Evolutionary conservation across 768 basidiomycete species (phyloP).

Genomic region (Amanita muscaria): DNA sequence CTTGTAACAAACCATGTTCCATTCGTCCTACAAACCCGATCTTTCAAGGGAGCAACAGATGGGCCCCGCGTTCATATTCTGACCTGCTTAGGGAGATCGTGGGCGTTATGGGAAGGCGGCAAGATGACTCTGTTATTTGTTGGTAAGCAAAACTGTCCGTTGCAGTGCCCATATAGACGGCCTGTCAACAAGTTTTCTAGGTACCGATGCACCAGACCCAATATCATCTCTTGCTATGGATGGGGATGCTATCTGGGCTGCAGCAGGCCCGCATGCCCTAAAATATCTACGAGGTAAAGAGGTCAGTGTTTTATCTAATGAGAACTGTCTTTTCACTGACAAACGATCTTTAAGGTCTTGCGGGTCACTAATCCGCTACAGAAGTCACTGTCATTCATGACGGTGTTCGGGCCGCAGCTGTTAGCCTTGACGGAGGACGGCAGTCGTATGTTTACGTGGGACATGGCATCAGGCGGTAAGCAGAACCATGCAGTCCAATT

Average conservation of each 20-base stretch:
- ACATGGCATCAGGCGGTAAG: conserved; percentile 50
- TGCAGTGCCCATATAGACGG: not conserved
- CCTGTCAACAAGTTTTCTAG: conserved; percentile 29
- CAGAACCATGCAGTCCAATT: not conserved
- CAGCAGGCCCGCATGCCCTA: conserved; percentile 57
- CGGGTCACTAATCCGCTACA: conserved; percentile 60
- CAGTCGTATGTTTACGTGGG: conserved; percentile 69
- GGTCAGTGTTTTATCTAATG: conserved; percentile 27
- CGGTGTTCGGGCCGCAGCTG: conserved; percentile 75
- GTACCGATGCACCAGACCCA: conserved; percentile 67
- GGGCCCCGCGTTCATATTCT: conserved; percentile 78
- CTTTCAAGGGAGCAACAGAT: conserved; percentile 75
- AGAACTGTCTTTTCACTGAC: not conserved
- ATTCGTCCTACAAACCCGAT: conserved; percentile 78
- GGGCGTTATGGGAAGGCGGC: conserved; percentile 95
- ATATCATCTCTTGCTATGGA: conserved; percentile 78
- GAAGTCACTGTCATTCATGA: conserved; percentile 49
- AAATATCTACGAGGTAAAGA: conserved; percentile 88
- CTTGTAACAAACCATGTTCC: conserved; percentile 88
- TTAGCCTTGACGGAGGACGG: conserved; percentile 78
- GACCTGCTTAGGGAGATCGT: conserved; percentile 81
- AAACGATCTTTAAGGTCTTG: conserved; percentile 32
- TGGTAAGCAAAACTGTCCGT: conserved; percentile 46
- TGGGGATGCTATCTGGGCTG: conserved; percentile 78
- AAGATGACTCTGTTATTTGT: conserved; percentile 91